Evolutionary conservation across 179 eudicot genomes (phyloP).

Genomic region (Actinidia polygama): DNA sequence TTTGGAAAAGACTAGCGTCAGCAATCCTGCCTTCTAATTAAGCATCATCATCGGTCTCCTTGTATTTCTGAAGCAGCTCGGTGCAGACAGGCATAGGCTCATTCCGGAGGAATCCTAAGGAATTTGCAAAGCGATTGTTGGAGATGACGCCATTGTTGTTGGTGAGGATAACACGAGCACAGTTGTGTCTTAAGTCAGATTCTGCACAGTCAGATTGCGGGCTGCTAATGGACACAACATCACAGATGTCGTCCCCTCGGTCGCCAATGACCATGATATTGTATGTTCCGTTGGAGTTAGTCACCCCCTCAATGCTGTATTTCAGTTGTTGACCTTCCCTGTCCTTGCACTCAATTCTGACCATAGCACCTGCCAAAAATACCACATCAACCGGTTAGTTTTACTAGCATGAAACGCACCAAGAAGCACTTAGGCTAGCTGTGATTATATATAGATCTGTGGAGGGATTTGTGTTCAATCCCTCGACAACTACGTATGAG

Average conservation of each 20-base stretch:
- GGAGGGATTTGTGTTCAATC: too few relatives aligned
- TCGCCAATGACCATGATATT: slow-evolving; percentile 49
- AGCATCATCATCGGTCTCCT: slow-evolving; percentile 37
- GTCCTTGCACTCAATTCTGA: slow-evolving; percentile 62
- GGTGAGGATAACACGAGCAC: slow-evolving; percentile 65
- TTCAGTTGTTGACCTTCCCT: slow-evolving; percentile 27
- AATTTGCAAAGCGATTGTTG: slow-evolving; percentile 54
- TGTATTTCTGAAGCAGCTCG: slow-evolving; percentile 52
- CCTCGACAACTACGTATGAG: too few relatives aligned
- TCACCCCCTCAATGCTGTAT: slow-evolving; percentile 39
- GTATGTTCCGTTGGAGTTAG: slow-evolving; percentile 40
- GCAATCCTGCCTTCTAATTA: too few relatives aligned
- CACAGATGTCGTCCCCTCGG: slow-evolving; percentile 57
- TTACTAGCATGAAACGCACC: too few relatives aligned
- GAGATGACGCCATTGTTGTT: slow-evolving; percentile 57
- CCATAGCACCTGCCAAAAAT: slow-evolving; percentile 54
- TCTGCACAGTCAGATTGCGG: slow-evolving; percentile 43
- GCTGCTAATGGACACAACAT: slow-evolving; percentile 55
- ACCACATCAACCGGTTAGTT: neutral
- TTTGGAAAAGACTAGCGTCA: too few relatives aligned
- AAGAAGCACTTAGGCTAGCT: too few relatives aligned
- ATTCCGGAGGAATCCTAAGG: slow-evolving; percentile 61
- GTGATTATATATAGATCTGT: too few relatives aligned
- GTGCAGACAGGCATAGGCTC: slow-evolving; percentile 56
- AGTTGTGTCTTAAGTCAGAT: slow-evolving; percentile 45